phyloP scores from a whole-genome alignment of 805 yeast genomes.

The Metschnikowia anglica region DNA sequence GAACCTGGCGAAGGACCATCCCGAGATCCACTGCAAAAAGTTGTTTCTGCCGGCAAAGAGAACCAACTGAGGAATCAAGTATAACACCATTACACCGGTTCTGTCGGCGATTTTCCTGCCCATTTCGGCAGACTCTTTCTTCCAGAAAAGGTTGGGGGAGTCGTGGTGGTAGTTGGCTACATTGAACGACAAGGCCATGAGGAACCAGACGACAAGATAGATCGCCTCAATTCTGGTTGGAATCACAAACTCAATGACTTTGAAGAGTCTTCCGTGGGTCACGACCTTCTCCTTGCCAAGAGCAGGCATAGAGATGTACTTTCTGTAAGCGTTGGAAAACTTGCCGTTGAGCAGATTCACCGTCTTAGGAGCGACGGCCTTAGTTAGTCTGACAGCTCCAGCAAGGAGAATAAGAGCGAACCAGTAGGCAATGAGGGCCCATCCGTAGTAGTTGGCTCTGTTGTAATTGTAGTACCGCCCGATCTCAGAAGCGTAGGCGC shows the following conservation, averaged over 20 bases:
- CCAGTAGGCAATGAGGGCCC: slow-evolving; percentile 51
- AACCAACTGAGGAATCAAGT: slow-evolving; percentile 53
- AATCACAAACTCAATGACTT: slow-evolving; percentile 26
- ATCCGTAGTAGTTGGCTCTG: slow-evolving; percentile 36
- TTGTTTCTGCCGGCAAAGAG: slow-evolving; percentile 74
- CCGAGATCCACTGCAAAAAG: slow-evolving; percentile 59
- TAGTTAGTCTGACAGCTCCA: slow-evolving; percentile 40
- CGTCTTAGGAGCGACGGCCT: slow-evolving; percentile 39
- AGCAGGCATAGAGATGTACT: slow-evolving; percentile 32
- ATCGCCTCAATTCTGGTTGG: slow-evolving; percentile 32
- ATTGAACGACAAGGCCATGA: slow-evolving; percentile 14
- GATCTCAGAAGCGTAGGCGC: slow-evolving; percentile 28
- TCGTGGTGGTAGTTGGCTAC: slow-evolving; percentile 16
- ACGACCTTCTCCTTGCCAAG: slow-evolving; percentile 18
- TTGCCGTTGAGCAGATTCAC: slow-evolving; percentile 31
- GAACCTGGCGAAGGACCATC: slow-evolving; percentile 62
- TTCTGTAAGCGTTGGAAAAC: slow-evolving; percentile 26
- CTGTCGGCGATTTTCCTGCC: slow-evolving; percentile 47
- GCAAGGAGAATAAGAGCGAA: slow-evolving; percentile 43
- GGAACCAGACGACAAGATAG: slow-evolving; percentile 22
- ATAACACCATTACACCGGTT: slow-evolving; percentile 49
- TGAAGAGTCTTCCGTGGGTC: slow-evolving; percentile 7
- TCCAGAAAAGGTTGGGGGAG: slow-evolving; percentile 13
- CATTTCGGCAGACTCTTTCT: slow-evolving; percentile 7
- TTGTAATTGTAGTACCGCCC: slow-evolving; percentile 41